Base-by-base conservation (phyloP, 345 rosid species). In the Raphanus raphanistrum region DNA sequence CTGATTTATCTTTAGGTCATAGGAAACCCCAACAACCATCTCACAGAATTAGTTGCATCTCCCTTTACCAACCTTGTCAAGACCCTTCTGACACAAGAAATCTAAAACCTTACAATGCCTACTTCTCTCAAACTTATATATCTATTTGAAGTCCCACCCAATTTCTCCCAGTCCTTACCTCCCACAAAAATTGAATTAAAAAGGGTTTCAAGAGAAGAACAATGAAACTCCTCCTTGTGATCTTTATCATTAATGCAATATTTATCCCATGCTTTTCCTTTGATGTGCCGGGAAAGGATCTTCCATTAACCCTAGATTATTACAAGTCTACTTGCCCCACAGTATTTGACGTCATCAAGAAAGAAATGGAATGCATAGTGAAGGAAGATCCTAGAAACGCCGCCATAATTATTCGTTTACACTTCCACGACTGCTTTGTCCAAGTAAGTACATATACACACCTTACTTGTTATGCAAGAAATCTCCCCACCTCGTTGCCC, bases 391-490 rank as follows among this genome's bases (percentile, higher is more conserved):
- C 97, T 3, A 89, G 97, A 6, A 94, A 87, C 59, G 98, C 98
- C 2, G 98, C 98, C 45, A 69, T 87, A 27, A 6, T 88, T 2
- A 64, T 89, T 4, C 88, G 93, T 31, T 68, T 94, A 68, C 97
- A 94, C 83, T 90, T 94, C 84, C 98, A 94, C 7, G 98, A 92
- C 65, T 94, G 98, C 78, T 92, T 94, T 66, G 92, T 90, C 54
- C 97, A 94, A 93, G 98, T 94, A 36, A 6, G 57, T 50, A 41
- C 11, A 31, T 36, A 54, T 38, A 29, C 36, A 35, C 6, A 41
- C 11, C 21, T 78, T 66, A 2, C 64, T 73, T 79, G 58, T 4
- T 16, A 38, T 28, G 29, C 71, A 79, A 55, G 59, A 29, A 52
- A 70, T 1, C 15, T 26, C 6, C 52, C 33, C 2, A 6, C 36